phyloP scores from a whole-genome alignment of 176 grass and related monocot genomes.

The Phoenix roebelenii region DNA sequence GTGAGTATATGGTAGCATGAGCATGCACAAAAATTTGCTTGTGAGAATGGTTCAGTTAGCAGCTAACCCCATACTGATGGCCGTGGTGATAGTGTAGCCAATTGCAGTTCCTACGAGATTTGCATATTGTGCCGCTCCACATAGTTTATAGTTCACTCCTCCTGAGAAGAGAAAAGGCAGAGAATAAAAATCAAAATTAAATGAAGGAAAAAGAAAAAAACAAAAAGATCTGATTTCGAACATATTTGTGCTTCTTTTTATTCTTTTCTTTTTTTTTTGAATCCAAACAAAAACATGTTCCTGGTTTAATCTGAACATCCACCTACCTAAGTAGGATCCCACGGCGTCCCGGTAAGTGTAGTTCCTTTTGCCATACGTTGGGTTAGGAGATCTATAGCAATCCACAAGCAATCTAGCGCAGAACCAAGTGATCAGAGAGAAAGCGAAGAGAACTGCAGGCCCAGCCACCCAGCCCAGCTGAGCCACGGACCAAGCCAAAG shows the following conservation, averaged over 20 bases:
- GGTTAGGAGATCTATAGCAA: conserved; percentile 65
- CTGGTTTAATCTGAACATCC: no score
- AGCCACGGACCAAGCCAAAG: conserved; percentile 78
- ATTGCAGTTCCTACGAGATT: conserved; percentile 80
- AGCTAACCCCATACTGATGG: conserved; percentile 80
- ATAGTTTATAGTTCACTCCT: conserved; percentile 42
- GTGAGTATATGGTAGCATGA: not conserved
- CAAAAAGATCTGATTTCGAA: not conserved
- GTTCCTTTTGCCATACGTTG: conserved; percentile 67
- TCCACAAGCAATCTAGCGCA: conserved; percentile 78
- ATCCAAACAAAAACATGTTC: no score
- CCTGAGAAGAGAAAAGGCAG: conserved; percentile 28
- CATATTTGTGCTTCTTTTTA: no score
- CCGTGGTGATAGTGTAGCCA: conserved; percentile 91
- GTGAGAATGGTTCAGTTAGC: not conserved
- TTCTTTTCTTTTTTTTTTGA: no score
- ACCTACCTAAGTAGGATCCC: conserved; percentile 44
- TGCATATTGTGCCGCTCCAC: conserved; percentile 67
- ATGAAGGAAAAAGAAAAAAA: not conserved
- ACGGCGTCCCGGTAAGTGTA: conserved; percentile 76
- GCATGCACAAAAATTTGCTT: not conserved
- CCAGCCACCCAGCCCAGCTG: conserved; percentile 90
- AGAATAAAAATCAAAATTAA: not conserved
- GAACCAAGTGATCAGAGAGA: conserved; percentile 90
- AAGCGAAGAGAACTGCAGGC: conserved; percentile 43